These are phyloP conservation scores for Aspergillus uvarum DNA, from an alignment of 2,329 filamentous ascomycete genomes.

Conservation along the genomic window DNA sequence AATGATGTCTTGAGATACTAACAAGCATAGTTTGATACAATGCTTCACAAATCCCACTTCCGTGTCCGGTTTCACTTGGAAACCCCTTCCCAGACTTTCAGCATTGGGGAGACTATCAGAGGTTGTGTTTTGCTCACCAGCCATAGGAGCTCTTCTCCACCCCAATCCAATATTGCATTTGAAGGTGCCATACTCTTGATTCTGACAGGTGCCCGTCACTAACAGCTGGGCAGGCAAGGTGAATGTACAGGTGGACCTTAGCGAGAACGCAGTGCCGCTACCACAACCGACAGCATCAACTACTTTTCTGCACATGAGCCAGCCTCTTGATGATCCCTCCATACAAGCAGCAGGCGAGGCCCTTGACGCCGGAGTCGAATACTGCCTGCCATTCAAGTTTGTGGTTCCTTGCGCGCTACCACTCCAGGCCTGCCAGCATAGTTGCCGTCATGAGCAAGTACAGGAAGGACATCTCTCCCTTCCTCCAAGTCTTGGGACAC, in stretches of 20 bases:
- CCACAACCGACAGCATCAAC: slow-evolving; percentile 3
- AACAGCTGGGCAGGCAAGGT: slow-evolving; percentile 12
- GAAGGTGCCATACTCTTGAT: background rate
- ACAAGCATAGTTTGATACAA: background rate
- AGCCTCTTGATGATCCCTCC: slow-evolving; percentile 5
- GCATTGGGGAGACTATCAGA: slow-evolving; percentile 14
- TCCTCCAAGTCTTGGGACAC: slow-evolving; percentile 14
- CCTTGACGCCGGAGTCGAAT: background rate
- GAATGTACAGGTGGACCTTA: slow-evolving; percentile 13
- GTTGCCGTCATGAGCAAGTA: slow-evolving; percentile 13
- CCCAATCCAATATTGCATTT: slow-evolving; percentile 1
- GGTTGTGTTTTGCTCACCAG: slow-evolving; percentile 13
- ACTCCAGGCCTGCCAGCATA: slow-evolving; percentile 16
- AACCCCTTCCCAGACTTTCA: slow-evolving; percentile 4
- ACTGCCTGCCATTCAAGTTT: slow-evolving; percentile 18
- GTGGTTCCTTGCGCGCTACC: slow-evolving; percentile 17
- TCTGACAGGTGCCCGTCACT: background rate
- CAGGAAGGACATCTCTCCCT: slow-evolving; percentile 18
- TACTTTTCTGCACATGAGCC: slow-evolving; percentile 18
- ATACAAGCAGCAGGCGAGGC: background rate
- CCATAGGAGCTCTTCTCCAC: background rate
- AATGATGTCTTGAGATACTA: too few relatives aligned
- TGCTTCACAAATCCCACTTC: background rate
- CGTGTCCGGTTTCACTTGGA: background rate
- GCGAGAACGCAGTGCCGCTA: slow-evolving; percentile 17